Conservation (phyloP, 345 rosid genomes). For the Lagerstroemia speciosa region DNA sequence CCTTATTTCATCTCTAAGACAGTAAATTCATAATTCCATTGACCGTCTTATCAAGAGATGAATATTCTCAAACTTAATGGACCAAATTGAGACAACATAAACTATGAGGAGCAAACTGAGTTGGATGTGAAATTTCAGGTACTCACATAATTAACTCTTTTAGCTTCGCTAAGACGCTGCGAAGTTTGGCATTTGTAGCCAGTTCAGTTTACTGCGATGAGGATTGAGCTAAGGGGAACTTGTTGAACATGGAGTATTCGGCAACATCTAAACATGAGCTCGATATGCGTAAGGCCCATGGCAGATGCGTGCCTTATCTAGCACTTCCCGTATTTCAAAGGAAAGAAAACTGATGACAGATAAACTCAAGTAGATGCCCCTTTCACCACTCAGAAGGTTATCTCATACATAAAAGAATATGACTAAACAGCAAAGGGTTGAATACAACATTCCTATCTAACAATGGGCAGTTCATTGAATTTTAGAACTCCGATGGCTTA, state of each 20-base stretch:
- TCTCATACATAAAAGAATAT: not conserved
- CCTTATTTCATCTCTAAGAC: too few species aligned
- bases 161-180: too few species aligned
- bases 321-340: not conserved
- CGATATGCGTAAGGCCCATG: not conserved
- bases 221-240: not conserved
- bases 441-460: not conserved
- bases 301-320: not conserved
- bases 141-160: too few species aligned
- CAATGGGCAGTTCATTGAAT: not conserved
- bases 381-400: too few species aligned
- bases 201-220: not conserved
- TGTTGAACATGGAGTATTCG: not conserved
- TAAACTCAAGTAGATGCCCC: not conserved
- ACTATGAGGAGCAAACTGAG: too few species aligned
- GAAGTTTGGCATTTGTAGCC: not conserved
- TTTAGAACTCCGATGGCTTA: not conserved
- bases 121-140: too few species aligned
- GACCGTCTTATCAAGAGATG: too few species aligned
- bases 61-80: too few species aligned
- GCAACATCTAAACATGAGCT: not conserved
- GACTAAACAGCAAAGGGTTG: not conserved
- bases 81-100: too few species aligned
- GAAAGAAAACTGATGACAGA: not conserved
- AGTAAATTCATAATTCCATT: too few species aligned